Evolutionary conservation across 768 basidiomycete species (phyloP), one percentile per base, ranked within the genome.

Genomic region (Trametes villosa): DNA sequence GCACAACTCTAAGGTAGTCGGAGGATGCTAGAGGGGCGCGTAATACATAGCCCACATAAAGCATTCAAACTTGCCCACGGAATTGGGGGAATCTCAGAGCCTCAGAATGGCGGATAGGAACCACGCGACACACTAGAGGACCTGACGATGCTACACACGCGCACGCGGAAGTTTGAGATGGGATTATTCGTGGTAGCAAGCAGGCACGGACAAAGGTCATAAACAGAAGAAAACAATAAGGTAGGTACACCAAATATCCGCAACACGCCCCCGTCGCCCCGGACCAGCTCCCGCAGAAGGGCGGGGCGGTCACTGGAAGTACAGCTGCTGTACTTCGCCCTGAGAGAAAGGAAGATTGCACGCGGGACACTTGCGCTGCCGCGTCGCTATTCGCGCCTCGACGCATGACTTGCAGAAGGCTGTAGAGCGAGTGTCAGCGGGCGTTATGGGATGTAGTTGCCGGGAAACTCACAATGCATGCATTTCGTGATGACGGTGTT

Each of bases 291-390:
- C 50, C 50, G 36, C 50, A n/a, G 11, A 48, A 36, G 27, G 11
- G 24, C 15, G 22, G 29, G 29, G 53, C 48, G 42, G 51, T 76
- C 62, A 82, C 67, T 86, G 86, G 72, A 88, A 86, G 67, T 78
- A 87, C 31, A 89, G 70, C 12, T 79, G 77, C 67, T 85, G 81
- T n/a, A 94, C 92, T 63, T 98, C 95, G 49, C 87, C 88, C 66
- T 87, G 85, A 5, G 89, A 87, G 76, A 98, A 98, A 1, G 82
- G 74, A 31, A 89, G 69, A 63, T 89, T 88, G 71, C 96, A 98
- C 7, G 89, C 87, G 24, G 95, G 95, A 75, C 96, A 98, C 73
- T 96, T 96, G 27, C 96, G 88, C 71, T 97, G 95, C 59, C 96
- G 86, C 17, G 91, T 94, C 27, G 88, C 76, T 66, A 98, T 82